These are phyloP conservation scores for Porogramme epimiltina DNA, from an alignment of 1,284 basidiomycete species.

Conservation along the genomic window DNA sequence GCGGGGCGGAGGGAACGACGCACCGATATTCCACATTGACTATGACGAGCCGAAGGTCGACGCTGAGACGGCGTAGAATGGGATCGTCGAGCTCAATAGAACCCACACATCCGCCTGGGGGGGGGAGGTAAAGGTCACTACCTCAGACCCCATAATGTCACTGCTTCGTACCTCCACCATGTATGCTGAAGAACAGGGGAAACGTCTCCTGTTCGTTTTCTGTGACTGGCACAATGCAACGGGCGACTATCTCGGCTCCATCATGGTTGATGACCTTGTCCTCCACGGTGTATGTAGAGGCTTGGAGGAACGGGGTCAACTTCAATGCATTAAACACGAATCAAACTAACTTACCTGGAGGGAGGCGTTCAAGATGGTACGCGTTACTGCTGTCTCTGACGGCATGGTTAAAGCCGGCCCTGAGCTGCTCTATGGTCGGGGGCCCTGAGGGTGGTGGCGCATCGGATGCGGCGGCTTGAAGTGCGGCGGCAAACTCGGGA, in stretches of 20 bases:
- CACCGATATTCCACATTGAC: slow-evolving; percentile 27
- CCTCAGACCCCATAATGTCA: not conserved
- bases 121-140: not conserved
- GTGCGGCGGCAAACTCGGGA: not conserved
- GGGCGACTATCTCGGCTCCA: not conserved
- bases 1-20: not conserved
- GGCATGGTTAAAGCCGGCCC: not conserved
- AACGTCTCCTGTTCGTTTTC: not conserved
- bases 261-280: not conserved
- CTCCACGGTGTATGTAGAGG: not conserved
- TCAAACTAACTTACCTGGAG: not conserved
- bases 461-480: not conserved
- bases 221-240: not conserved
- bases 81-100: slow-evolving; percentile 19
- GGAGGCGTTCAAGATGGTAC: not conserved
- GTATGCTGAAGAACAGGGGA: not conserved
- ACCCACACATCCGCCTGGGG: slow-evolving; percentile 14
- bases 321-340: not conserved
- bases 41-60: slow-evolving; percentile 19
- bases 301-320: too few species aligned
- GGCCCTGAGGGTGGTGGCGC: not conserved
- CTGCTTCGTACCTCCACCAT: not conserved
- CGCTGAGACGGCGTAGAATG: slow-evolving; percentile 16
- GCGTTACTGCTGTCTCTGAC: not conserved
- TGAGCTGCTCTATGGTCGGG: not conserved